phyloP scores from a whole-genome alignment of 2,329 filamentous ascomycete genomes.

The Paraphoma chrysanthemicola region DNA sequence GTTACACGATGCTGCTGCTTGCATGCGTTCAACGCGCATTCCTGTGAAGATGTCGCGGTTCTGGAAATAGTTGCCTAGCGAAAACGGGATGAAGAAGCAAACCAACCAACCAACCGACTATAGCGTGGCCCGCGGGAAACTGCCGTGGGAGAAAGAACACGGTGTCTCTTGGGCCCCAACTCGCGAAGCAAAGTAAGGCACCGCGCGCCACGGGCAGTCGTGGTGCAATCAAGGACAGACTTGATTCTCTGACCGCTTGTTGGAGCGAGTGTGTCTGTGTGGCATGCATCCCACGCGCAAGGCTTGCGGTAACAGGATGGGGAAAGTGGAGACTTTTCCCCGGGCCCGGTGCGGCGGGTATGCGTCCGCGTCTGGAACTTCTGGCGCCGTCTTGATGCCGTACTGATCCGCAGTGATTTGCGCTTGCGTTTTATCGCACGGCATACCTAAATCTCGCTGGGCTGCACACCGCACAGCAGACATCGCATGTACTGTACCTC shows the following conservation, averaged over 20 bases:
- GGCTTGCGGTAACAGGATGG: constrained; percentile 24
- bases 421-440: not conserved
- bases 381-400: constrained; percentile 5
- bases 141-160: constrained; percentile 19
- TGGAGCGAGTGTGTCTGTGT: not conserved
- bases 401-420: constrained; percentile 12
- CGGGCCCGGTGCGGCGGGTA: constrained; percentile 27
- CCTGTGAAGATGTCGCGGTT: constrained; percentile 6
- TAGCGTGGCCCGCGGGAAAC: constrained; percentile 5
- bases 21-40: constrained; percentile 2
- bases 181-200: constrained; percentile 21
- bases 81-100: constrained; percentile 19
- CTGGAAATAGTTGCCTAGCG: constrained; percentile 9
- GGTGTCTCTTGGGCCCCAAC: constrained; percentile 10
- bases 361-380: constrained; percentile 20
- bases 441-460: too few relatives aligned
- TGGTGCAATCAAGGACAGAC: not conserved
- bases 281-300: constrained; percentile 32
- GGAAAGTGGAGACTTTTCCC: constrained; percentile 32
- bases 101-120: constrained; percentile 16
- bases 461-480: too few relatives aligned
- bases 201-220: constrained; percentile 9
- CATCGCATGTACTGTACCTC: not conserved
- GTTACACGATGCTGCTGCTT: not conserved
- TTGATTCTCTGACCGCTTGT: constrained; percentile 34